These are phyloP conservation scores for Hanseniaspora taiwanica DNA, from an alignment of 805 yeast species.

Conservation along the genomic window DNA sequence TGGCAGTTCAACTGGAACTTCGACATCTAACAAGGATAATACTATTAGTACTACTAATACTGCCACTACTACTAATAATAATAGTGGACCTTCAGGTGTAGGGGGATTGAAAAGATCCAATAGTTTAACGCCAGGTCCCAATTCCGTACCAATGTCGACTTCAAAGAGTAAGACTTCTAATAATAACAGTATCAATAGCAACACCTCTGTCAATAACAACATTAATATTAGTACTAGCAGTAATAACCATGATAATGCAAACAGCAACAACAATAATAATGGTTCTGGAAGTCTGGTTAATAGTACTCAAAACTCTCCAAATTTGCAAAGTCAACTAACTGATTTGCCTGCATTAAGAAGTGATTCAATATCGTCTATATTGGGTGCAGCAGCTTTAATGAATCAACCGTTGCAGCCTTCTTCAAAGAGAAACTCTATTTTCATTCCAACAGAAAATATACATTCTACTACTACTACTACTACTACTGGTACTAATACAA, in stretches of 20 bases:
- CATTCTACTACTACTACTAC: constrained; percentile 12
- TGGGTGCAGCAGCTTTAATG: constrained; percentile 7
- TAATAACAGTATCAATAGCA: neutral
- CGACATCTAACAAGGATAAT: neutral
- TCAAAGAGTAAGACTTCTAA: constrained; percentile 1
- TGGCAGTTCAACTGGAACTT: neutral
- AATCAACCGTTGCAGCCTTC: constrained; percentile 9
- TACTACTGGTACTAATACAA: constrained; percentile 1
- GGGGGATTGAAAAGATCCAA: neutral
- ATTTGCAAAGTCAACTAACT: neutral
- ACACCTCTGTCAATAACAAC: neutral
- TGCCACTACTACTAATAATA: neutral
- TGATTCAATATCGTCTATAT: constrained; percentile 7
- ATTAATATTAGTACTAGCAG: neutral
- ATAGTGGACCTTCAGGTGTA: too few relatives aligned
- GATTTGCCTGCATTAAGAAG: constrained; percentile 6
- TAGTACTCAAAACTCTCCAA: constrained; percentile 4
- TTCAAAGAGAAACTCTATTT: constrained; percentile 18
- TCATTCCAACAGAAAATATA: constrained; percentile 14
- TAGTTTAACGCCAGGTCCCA: neutral
- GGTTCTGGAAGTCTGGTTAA: constrained; percentile 7
- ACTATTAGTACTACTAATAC: too few relatives aligned
- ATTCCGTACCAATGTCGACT: neutral
- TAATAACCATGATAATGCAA: neutral
- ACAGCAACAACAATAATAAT: neutral